Conservation (phyloP, 2,329 filamentous ascomycete species). For the Penicillium sp. region DNA sequence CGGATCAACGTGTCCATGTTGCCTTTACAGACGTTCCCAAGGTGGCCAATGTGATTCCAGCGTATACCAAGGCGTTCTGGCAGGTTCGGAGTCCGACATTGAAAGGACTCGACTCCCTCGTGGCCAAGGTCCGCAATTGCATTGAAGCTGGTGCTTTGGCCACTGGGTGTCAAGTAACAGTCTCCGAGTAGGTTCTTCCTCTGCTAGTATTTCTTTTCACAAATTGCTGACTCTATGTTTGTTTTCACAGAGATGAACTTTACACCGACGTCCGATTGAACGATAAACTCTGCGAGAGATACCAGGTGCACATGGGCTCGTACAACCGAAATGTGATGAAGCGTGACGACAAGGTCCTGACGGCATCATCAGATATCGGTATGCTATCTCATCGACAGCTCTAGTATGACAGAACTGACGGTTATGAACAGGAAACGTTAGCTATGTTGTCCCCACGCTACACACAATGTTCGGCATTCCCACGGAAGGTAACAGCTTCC, state of each 20-base stretch:
- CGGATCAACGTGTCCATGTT: slow-evolving; percentile 55
- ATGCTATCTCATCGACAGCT: background rate
- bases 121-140: slow-evolving; percentile 32
- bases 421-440: slow-evolving; percentile 48
- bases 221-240: background rate
- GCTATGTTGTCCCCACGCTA: slow-evolving; percentile 49
- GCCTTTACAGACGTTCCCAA: slow-evolving; percentile 56
- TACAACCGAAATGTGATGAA: slow-evolving; percentile 42
- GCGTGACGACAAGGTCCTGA: slow-evolving; percentile 39
- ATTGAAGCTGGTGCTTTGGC: slow-evolving; percentile 38
- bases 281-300: slow-evolving; percentile 46
- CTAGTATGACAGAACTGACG: background rate
- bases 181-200: slow-evolving; percentile 29
- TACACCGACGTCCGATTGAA: slow-evolving; percentile 52
- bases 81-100: slow-evolving; percentile 48
- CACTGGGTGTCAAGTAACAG: slow-evolving; percentile 35
- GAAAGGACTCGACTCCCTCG: slow-evolving; percentile 37
- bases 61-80: slow-evolving; percentile 48
- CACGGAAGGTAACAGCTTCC: slow-evolving; percentile 33
- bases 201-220: background rate
- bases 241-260: slow-evolving; percentile 18
- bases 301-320: slow-evolving; percentile 46
- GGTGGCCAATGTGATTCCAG: slow-evolving; percentile 59
- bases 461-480: slow-evolving; percentile 52
- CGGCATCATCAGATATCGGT: slow-evolving; percentile 51